Evolutionary conservation across 2,329 filamentous ascomycete genomes (phyloP), one percentile per base, ranked within the genome.

Genomic region (Neonectria neomacrospora): DNA sequence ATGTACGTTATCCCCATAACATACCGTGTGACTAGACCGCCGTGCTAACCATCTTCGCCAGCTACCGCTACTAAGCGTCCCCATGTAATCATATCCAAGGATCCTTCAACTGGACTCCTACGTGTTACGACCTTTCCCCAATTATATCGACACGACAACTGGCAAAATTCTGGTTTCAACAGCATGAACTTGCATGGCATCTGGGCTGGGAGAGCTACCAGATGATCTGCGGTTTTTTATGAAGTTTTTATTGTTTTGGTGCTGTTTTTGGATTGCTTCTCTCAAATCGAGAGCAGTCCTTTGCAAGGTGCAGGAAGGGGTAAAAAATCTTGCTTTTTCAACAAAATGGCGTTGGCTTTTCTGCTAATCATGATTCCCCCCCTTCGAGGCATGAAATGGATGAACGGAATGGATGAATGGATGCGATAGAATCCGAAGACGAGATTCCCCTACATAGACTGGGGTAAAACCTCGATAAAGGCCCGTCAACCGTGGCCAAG

Each of bases 1-100:
- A 92, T 94, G 88, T 94, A 92, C 80, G 85, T 50, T 82, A 34
- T 32, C 30, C 26, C 34, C 53, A 2, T 52, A 3, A 32, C 18
- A 22, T 37, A 11, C n/a, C 10, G 18, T 28, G 14, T 6, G 8
- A 39, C 20, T 14, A 30, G 45, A 18, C 16, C 23, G 18, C 28
- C 26, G 10, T 50, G 26, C 47, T 50, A 32, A 50, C 47, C 6
- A 6, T 5, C n/a, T 50, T 12, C 8, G 11, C 55, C 55, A 79
- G 76, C 75, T 82, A 82, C 80, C 80, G 80, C 76, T 82, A 82
- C 79, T 82, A 81, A 81, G 74, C 70, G 68, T 61, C n/a, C 45
- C 28, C 34, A 59, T 74, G 68, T 77, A 75, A 74, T 75, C 70
- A 74, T 76, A 71, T 73, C 75, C 72, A 73, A 71, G 76, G 74